Conservation (phyloP, 2,329 filamentous ascomycete species). For the Blumeria hordei region DNA sequence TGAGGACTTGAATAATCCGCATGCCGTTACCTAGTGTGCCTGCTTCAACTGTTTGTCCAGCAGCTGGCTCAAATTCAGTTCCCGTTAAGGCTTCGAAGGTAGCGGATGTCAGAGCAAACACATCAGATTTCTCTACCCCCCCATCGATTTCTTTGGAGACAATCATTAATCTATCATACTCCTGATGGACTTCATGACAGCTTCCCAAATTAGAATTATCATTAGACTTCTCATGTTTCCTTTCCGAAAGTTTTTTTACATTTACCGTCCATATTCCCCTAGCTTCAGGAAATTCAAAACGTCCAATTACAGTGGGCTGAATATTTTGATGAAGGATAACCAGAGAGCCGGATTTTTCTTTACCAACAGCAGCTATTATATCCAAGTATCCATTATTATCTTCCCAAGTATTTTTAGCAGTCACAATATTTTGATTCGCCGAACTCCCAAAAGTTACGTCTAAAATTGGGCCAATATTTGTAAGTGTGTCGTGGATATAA, state of each 20-base stretch:
- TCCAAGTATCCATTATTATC: constrained; percentile 32
- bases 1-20: constrained; percentile 68
- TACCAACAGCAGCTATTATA: constrained; percentile 35
- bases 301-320: constrained; percentile 44
- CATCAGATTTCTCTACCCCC: constrained; percentile 52
- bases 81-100: constrained; percentile 53
- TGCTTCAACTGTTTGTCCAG: constrained; percentile 67
- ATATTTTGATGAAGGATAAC: constrained; percentile 58
- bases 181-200: constrained; percentile 27
- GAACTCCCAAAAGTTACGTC: constrained; percentile 46
- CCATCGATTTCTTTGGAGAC: constrained; percentile 41
- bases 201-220: constrained; percentile 23
- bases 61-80: constrained; percentile 78
- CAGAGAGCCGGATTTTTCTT: constrained; percentile 41
- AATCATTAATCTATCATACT: constrained; percentile 62
- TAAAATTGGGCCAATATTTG: constrained; percentile 58
- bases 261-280: constrained; percentile 62
- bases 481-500: constrained; percentile 49
- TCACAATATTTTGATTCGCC: constrained; percentile 19
- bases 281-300: constrained; percentile 48
- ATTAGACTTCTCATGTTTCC: constrained; percentile 24
- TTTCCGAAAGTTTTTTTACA: constrained; percentile 41
- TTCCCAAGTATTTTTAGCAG: constrained; percentile 20
- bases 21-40: constrained; percentile 59
- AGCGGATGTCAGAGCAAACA: constrained; percentile 50